Percentiles rank a stretch among this genome's conserved stretches.
phyloP scores from a whole-genome alignment of 2,329 filamentous ascomycete genomes.

The Lasiodiplodia theobromae region DNA sequence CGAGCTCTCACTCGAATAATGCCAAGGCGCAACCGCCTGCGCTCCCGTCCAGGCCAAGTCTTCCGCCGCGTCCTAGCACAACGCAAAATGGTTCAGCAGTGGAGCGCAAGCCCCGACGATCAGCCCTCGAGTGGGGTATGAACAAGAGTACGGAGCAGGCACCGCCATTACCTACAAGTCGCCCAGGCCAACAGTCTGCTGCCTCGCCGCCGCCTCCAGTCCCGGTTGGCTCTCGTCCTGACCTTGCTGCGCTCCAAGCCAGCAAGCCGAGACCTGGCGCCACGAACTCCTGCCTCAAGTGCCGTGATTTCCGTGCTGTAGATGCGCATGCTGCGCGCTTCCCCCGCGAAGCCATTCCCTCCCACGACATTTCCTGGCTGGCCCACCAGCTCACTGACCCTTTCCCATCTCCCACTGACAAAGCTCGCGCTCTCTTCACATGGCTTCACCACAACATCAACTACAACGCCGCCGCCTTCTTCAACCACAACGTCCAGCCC shows the following conservation, averaged over 20 bases:
- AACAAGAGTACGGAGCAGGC: slow-evolving; percentile 48
- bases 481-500: slow-evolving; percentile 70
- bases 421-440: slow-evolving; percentile 89
- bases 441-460: slow-evolving; percentile 95
- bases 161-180: slow-evolving; percentile 37
- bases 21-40: slow-evolving; percentile 31
- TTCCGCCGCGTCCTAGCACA: slow-evolving; percentile 36
- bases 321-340: slow-evolving; percentile 81
- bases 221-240: slow-evolving; percentile 63
- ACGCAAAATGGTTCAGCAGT: slow-evolving; percentile 33
- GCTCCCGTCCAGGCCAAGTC: slow-evolving; percentile 40
- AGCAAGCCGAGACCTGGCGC: slow-evolving; percentile 44
- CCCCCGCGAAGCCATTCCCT: slow-evolving; percentile 75
- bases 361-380: slow-evolving; percentile 72
- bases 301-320: slow-evolving; percentile 85
- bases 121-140: slow-evolving; percentile 56
- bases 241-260: slow-evolving; percentile 63
- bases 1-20: slow-evolving; percentile 21
- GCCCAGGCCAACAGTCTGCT: slow-evolving; percentile 18
- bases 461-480: slow-evolving; percentile 84
- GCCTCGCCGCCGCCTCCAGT: slow-evolving; percentile 57
- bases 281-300: slow-evolving; percentile 69
- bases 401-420: slow-evolving; percentile 85
- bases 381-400: slow-evolving; percentile 79
- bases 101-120: slow-evolving; percentile 47